phyloP scores from a whole-genome alignment of 257 asterid genomes.

The Solanum piurae region DNA sequence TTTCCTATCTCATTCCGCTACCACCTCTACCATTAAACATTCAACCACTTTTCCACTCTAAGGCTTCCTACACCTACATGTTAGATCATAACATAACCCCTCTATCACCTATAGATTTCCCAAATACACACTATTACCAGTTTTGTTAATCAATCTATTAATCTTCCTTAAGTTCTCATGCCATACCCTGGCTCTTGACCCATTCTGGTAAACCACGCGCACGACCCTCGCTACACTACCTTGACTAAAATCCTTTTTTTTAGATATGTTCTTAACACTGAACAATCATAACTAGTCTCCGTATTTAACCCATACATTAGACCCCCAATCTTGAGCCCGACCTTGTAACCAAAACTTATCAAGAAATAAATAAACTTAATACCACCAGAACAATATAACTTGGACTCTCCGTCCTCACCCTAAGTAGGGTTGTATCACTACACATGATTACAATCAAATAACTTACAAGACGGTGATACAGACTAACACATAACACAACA shows the following conservation, averaged over 20 bases:
- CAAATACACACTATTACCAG: background rate
- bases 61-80: background rate
- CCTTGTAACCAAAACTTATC: background rate
- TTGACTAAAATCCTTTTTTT: background rate
- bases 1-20: background rate
- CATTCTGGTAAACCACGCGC: background rate
- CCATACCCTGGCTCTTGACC: background rate
- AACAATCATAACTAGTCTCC: background rate
- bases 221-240: background rate
- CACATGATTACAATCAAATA: background rate
- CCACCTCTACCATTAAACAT: background rate
- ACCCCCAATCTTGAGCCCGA: background rate
- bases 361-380: background rate
- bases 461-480: background rate
- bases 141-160: too few species aligned
- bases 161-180: background rate
- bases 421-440: background rate
- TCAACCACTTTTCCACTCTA: background rate
- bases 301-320: background rate
- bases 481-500: background rate
- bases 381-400: too few species aligned
- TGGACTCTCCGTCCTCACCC: background rate
- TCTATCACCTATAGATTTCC: background rate
- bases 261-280: background rate
- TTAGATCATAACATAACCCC: background rate